Percentiles rank a stretch among this genome's conserved stretches.
These are phyloP conservation scores for Cucurbita maxima DNA, from an alignment of 306 rosid species.

Conservation along the genomic window DNA sequence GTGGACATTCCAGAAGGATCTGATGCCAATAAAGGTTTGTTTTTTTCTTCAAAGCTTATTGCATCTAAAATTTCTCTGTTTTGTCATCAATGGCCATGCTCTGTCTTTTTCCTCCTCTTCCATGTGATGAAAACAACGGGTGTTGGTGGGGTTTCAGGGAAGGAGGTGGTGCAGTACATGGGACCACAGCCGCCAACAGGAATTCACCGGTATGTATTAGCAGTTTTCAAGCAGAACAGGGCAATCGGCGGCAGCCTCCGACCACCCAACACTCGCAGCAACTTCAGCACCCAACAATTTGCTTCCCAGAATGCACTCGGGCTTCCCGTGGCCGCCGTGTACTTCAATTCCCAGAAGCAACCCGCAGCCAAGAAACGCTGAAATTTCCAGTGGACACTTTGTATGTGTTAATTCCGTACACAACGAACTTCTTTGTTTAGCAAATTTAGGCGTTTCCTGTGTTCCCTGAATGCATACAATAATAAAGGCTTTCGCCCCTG, in stretches of 20 bases:
- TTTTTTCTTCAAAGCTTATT: not conserved
- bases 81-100: not conserved
- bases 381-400: not conserved
- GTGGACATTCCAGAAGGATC: constrained; percentile 20
- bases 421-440: not conserved
- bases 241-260: not conserved
- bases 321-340: constrained; percentile 30
- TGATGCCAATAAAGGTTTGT: constrained; percentile 15
- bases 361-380: constrained; percentile 11
- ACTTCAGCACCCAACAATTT: constrained; percentile 25
- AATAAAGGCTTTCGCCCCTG: not conserved
- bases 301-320: constrained; percentile 16
- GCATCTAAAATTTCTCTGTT: too few species aligned
- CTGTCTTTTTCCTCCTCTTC: not conserved
- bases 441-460: not conserved
- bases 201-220: constrained; percentile 19
- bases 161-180: constrained; percentile 20
- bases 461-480: not conserved
- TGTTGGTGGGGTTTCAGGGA: constrained; percentile 3
- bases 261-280: constrained; percentile 1
- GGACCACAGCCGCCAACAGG: constrained; percentile 18
- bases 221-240: constrained; percentile 14
- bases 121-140: not conserved
- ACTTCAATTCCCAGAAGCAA: constrained; percentile 29
- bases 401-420: not conserved